Evolutionary conservation across 1,284 basidiomycete genomes (phyloP).

Genomic region (Hypsizygus ulmarius): DNA sequence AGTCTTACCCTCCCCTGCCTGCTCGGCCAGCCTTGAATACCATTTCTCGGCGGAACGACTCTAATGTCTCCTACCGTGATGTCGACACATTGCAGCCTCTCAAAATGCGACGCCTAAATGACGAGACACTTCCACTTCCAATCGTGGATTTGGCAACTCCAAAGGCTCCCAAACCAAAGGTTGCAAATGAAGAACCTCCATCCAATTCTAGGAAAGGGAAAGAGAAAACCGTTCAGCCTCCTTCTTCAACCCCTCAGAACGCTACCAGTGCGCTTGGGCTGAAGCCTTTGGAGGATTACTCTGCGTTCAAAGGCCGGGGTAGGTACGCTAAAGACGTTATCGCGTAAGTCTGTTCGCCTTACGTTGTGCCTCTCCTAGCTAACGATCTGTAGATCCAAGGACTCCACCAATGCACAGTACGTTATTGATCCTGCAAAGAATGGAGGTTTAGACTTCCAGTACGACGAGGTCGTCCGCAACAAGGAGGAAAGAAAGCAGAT

Average conservation of each 20-base stretch:
- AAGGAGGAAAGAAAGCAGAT: conserved; percentile 65
- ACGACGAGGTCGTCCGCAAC: conserved; percentile 73
- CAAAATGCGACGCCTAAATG: conserved; percentile 22
- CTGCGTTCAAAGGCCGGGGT: conserved; percentile 48
- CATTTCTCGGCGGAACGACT: conserved; percentile 5
- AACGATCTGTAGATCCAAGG: conserved; percentile 21
- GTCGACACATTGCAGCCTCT: conserved; percentile 17
- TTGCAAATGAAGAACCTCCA: neutral
- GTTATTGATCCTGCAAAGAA: conserved; percentile 69
- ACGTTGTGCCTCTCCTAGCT: neutral
- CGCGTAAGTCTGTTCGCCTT: conserved; percentile 17
- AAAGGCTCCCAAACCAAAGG: neutral
- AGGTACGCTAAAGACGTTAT: conserved; percentile 38
- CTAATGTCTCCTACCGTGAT: conserved; percentile 15
- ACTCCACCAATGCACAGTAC: conserved; percentile 61
- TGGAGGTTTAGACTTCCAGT: conserved; percentile 64
- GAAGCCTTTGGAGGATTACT: conserved; percentile 38
- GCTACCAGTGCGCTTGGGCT: conserved; percentile 13
- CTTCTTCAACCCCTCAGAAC: conserved; percentile 21
- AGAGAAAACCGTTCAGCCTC: conserved; percentile 17
- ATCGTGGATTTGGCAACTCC: neutral
- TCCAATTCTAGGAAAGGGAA: conserved; percentile 8
- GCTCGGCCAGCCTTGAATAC: neutral
- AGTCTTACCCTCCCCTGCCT: neutral
- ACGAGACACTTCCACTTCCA: neutral